Evolutionary conservation across 169 alveolate species (phyloP), one percentile per base, ranked within the genome.

Genomic region (Eimeria falciformis): DNA sequence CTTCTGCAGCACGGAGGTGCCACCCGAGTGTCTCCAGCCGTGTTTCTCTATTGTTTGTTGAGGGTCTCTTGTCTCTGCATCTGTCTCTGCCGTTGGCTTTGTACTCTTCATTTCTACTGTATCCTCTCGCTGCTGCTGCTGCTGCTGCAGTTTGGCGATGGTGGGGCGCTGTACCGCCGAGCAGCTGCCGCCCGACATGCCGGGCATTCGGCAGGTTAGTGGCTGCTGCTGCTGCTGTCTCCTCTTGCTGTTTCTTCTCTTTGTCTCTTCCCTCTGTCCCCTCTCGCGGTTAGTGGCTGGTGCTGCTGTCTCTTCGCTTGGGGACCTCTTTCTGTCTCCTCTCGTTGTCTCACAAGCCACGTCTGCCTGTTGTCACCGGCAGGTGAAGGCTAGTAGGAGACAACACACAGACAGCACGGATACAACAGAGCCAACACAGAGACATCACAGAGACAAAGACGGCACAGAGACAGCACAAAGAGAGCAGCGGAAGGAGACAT

Each of bases 101-200:
- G 7, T 7, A 11, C n/a, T 50, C 62, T 50, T 7, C 62, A 50
- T 50, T 14, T 50, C 62, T 7, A 50, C 14, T 14, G 62, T 14
- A 7, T 66, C 47, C 78, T n/a, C 27, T 23, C 27, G 78, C 78
- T 68, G 79, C 47, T 23, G 79, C 79, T 23, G 50, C 29, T 50
- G 53, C 45, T 50, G 65, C 65, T 78, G 66, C 90, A 46, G 90
- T 43, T 12, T 78, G 73, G 87, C 87, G 40, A 4, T 45, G 73
- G 40, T 50, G 55, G 90, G 90, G 37, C 23, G 77, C 25, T 40
- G 90, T 29, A 81, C 69, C 9, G 90, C 77, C 18, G 55, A 21
- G 55, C 71, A 45, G 33, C 73, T 81, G 23, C 90, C 90, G 50
- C 56, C 90, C 4, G 11, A 18, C 25, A 21, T 81, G 66, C 90